Base-by-base conservation (phyloP, 1,284 basidiomycete genomes). In the Filobasidium uniguttulatum region DNA sequence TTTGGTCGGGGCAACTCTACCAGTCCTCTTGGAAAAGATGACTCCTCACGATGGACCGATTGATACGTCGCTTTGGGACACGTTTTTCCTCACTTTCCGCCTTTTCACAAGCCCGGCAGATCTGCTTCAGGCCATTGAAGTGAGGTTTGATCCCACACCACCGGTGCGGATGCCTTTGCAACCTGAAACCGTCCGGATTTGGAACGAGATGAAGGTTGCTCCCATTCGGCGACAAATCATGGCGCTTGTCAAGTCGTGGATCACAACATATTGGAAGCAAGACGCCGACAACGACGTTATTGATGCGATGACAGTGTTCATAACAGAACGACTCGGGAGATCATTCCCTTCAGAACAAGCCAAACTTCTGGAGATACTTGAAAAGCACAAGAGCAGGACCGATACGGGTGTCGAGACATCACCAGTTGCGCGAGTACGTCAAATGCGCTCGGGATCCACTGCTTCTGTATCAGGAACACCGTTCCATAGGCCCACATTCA, bases 41-140 rank as follows among this genome's bases (percentile, higher is more conserved):
- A 93, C 91, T n/a, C 86, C 90, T 2, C 86, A 93, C 62, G 87
- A 90, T 61, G 81, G 81, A 44, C 68, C 70, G 52, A 84, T 86
- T 28, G 90, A 97, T 59, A 74, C 82, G 15, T 79, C 79, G 0
- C 90, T 96, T 63, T 77, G 82, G 22, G 79, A 81, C 1, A 83
- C 91, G 15, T 97, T 98, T 73, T 93, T 91, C 75, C 73, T 91
- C 62, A 94, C 90, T 1, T 98, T 98, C 75, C 79, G 93, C n/a
- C 71, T 96, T 56, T 97, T 96, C 69, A 80, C 84, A 1, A 79
- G 82, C 0, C 85, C 93, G 0, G 52, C 69, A 6, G 81, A 85
- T 52, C 77, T 98, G 26, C 76, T 85, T 1, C 77, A 83, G 9
- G 75, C 81, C 0, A 71, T 97, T 49, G 81, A 90, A 51, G 69